phyloP scores from a whole-genome alignment of 345 rosid genomes.

The Corymbia maculata region DNA sequence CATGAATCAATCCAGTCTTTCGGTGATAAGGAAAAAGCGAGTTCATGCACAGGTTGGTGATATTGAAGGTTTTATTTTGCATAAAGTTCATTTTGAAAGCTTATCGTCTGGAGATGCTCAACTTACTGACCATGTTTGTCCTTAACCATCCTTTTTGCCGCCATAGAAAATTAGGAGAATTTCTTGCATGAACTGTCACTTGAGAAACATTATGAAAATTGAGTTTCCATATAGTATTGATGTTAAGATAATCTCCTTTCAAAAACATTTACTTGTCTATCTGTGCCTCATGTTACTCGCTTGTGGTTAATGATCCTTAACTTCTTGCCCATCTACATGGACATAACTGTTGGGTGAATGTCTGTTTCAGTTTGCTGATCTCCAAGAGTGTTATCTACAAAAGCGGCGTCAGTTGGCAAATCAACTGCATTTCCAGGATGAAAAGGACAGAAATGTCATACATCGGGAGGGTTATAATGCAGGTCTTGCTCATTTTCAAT shows the following conservation, averaged over 20 bases:
- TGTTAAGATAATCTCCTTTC: background rate
- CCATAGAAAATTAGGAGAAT: background rate
- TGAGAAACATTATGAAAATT: background rate
- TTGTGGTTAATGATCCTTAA: background rate
- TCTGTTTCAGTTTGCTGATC: conserved; percentile 66
- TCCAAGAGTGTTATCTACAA: conserved; percentile 94
- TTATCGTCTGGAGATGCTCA: background rate
- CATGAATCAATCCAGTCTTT: conserved; percentile 54
- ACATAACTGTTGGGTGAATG: background rate
- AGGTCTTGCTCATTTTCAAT: conserved; percentile 89
- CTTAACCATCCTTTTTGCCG: background rate
- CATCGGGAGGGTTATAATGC: conserved; percentile 72
- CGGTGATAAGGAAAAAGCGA: conserved; percentile 78
- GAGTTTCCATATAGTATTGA: background rate
- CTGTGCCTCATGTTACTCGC: background rate
- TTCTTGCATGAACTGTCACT: background rate
- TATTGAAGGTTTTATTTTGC: background rate
- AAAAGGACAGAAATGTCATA: conserved; percentile 50
- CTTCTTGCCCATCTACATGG: background rate
- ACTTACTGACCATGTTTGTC: background rate
- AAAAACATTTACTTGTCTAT: background rate
- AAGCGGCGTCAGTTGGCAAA: conserved; percentile 74
- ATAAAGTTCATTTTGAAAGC: background rate
- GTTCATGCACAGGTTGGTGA: conserved; percentile 79
- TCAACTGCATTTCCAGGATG: conserved; percentile 46